Evolutionary conservation across 148 eudicot genomes (phyloP).

Genomic region (Dianthus caryophyllus): DNA sequence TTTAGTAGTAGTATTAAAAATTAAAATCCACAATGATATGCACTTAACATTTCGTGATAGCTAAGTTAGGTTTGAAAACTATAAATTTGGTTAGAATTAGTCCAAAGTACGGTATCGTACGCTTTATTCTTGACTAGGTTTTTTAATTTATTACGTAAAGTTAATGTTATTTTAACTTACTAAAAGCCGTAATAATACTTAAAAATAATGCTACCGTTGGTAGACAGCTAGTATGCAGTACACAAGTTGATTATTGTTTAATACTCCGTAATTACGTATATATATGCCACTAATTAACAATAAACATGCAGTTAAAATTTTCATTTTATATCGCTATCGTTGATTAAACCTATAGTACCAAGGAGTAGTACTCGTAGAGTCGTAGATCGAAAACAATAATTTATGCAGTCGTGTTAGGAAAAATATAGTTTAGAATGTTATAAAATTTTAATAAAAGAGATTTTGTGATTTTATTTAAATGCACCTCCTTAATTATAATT

Average conservation of each 20-base stretch:
- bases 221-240: constrained; percentile 7
- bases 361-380: too few species aligned
- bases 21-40: neutral
- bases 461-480: too few species aligned
- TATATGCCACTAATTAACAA: neutral
- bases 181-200: neutral
- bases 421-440: too few species aligned
- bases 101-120: constrained; percentile 23
- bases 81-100: constrained; percentile 1
- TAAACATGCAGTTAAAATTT: too few species aligned
- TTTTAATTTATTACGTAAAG: neutral
- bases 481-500: too few species aligned
- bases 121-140: neutral
- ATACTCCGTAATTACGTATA: neutral
- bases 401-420: too few species aligned
- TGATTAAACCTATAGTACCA: too few species aligned
- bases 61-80: neutral
- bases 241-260: neutral
- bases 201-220: neutral
- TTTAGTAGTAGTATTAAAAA: too few species aligned
- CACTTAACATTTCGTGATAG: neutral
- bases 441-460: too few species aligned
- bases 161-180: neutral
- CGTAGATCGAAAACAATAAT: too few species aligned
- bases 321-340: too few species aligned